phyloP scores from a whole-genome alignment of 2,329 filamentous ascomycete species.

The Pochonia chlamydosporia region DNA sequence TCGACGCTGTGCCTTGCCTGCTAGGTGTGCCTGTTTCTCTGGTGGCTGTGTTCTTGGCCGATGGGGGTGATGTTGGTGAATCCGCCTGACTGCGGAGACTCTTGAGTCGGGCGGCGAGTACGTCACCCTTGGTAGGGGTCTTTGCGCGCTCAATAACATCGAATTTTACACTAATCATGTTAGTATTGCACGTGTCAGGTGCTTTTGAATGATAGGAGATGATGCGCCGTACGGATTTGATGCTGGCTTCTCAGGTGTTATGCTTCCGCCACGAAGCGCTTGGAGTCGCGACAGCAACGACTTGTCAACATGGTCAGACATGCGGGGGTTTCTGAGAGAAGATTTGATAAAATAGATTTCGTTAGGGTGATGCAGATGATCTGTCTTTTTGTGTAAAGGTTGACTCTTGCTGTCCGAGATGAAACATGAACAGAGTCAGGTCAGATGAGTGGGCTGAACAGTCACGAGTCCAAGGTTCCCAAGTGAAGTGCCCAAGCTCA shows the following conservation, averaged over 20 bases:
- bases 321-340: conserved; percentile 9
- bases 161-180: conserved; percentile 18
- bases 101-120: conserved; percentile 45
- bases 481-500: no score
- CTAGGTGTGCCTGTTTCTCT: neutral
- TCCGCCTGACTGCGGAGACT: conserved; percentile 38
- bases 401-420: no score
- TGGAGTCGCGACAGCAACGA: conserved; percentile 49
- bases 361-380: neutral
- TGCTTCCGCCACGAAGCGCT: conserved; percentile 34
- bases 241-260: conserved; percentile 22
- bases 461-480: no score
- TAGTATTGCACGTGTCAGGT: conserved; percentile 2
- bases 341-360: no score
- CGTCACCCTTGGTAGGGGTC: conserved; percentile 42
- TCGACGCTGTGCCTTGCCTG: neutral
- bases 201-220: conserved; percentile 11
- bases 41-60: conserved; percentile 3
- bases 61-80: conserved; percentile 13
- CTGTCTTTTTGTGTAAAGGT: no score
- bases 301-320: conserved; percentile 35
- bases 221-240: neutral
- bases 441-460: neutral
- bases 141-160: conserved; percentile 36
- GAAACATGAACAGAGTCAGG: no score